These are phyloP conservation scores for Daldinia grandis DNA, from an alignment of 495 filamentous ascomycete genomes.

Conservation along the genomic window DNA sequence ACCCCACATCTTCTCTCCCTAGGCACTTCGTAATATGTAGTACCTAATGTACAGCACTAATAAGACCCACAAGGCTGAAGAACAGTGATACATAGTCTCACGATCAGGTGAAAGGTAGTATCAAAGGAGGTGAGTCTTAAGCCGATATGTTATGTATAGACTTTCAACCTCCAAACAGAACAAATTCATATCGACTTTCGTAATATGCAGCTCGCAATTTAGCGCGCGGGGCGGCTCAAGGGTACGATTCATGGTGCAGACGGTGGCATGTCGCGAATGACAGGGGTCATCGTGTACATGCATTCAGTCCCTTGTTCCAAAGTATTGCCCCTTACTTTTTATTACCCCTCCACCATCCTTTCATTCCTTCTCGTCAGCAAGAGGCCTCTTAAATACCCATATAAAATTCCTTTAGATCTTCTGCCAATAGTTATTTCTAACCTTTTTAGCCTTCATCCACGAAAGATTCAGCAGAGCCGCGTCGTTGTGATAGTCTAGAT, in stretches of 20 bases:
- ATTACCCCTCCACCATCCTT: slow-evolving; percentile 1
- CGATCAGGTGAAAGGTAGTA: neutral
- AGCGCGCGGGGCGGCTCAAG: neutral
- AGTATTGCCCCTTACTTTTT: neutral
- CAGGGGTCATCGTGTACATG: neutral
- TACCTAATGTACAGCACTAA: neutral
- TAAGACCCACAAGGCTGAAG: neutral
- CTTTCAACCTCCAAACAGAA: neutral
- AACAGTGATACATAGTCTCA: neutral
- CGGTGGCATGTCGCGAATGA: neutral
- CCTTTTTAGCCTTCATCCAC: neutral
- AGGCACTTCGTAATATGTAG: neutral
- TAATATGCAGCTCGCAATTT: neutral
- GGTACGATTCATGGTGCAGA: neutral
- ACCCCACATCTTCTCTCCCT: neutral
- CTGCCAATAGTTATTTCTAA: neutral
- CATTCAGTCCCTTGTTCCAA: neutral
- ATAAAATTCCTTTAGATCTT: neutral
- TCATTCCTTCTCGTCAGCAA: slow-evolving; percentile 1
- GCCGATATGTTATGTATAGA: neutral
- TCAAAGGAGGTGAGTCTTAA: neutral
- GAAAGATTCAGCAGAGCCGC: neutral
- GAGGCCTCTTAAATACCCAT: slow-evolving; percentile 1
- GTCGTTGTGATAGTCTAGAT: neutral
- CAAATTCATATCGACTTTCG: neutral